These are phyloP conservation scores for Ophiostoma montium DNA, from an alignment of 2,329 filamentous ascomycete genomes.

Conservation along the genomic window DNA sequence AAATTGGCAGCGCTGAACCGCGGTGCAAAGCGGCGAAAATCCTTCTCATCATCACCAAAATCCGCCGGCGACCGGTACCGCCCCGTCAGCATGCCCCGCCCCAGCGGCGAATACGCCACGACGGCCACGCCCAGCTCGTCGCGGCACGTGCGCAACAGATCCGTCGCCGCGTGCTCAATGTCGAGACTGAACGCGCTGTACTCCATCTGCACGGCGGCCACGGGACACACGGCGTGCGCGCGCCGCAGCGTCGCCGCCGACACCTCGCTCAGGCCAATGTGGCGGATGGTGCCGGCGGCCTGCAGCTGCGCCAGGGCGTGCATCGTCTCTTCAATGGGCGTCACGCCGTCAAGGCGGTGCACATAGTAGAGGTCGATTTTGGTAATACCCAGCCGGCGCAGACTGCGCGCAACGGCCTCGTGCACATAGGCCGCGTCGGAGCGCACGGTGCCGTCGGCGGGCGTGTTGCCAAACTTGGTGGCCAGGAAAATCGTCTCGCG, in stretches of 20 bases:
- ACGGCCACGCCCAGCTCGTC: constrained; percentile 31
- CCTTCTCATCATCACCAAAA: constrained; percentile 3
- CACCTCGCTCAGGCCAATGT: constrained; percentile 41
- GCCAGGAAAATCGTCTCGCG: constrained; percentile 28
- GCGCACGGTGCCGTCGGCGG: constrained; percentile 14
- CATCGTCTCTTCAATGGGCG: constrained; percentile 33
- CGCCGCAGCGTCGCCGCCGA: constrained; percentile 35
- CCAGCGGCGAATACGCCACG: constrained; percentile 27
- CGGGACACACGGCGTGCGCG: constrained; percentile 33
- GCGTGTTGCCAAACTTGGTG: constrained; percentile 14
- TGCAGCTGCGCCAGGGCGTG: constrained; percentile 30
- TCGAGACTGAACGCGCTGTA: constrained; percentile 36
- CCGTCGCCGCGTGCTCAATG: constrained; percentile 36
- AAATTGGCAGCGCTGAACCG: constrained; percentile 32
- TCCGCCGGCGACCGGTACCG: constrained; percentile 14
- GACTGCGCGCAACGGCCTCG: constrained; percentile 19
- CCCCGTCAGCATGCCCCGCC: constrained; percentile 29
- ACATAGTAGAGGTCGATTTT: constrained; percentile 42
- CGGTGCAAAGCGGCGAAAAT: constrained; percentile 18
- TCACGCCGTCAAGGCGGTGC: constrained; percentile 33
- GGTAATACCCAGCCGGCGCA: constrained; percentile 33
- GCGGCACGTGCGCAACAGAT: constrained; percentile 28
- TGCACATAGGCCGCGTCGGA: constrained; percentile 18
- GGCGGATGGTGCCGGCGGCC: constrained; percentile 38
- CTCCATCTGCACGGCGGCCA: constrained; percentile 28